phyloP scores from a whole-genome alignment of 441 rosid species.

The Croton setiger region DNA sequence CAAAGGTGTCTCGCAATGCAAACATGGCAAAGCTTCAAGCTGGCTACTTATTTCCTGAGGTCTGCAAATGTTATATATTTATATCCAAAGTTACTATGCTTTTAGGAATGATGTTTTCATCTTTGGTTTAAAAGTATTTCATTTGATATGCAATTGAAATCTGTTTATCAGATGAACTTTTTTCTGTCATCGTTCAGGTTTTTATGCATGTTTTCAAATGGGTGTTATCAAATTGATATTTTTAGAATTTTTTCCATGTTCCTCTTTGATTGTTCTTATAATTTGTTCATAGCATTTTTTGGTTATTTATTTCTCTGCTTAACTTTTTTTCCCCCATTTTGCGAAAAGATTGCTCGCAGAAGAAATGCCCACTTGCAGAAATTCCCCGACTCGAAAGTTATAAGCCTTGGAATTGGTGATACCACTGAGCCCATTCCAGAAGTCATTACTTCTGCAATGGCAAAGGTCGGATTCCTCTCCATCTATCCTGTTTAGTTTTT shows the following conservation, averaged over 20 bases:
- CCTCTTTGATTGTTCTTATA: background rate
- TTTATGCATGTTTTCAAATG: too few species aligned
- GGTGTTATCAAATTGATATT: too few species aligned
- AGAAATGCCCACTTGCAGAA: slow-evolving; percentile 79
- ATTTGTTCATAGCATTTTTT: background rate
- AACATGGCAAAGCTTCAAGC: slow-evolving; percentile 97
- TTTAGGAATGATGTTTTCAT: background rate
- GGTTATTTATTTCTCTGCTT: background rate
- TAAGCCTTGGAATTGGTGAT: slow-evolving; percentile 97
- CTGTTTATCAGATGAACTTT: background rate
- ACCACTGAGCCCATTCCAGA: slow-evolving; percentile 98
- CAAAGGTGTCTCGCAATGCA: slow-evolving; percentile 76
- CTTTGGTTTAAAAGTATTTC: background rate
- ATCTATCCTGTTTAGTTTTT: slow-evolving; percentile 8
- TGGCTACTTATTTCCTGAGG: slow-evolving; percentile 97
- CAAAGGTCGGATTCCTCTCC: slow-evolving; percentile 43
- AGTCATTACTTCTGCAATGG: slow-evolving; percentile 82
- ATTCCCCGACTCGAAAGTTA: slow-evolving; percentile 84
- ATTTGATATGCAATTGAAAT: background rate
- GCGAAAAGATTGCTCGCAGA: slow-evolving; percentile 74
- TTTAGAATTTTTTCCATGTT: background rate
- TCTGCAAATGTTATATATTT: slow-evolving; percentile 23
- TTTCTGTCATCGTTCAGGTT: background rate
- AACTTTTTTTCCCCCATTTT: background rate
- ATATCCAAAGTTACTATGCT: background rate